Percentiles rank a stretch among this genome's conserved stretches.
Conservation (phyloP, 148 eudicot genomes). For the Rhododendron ferrugineum region DNA sequence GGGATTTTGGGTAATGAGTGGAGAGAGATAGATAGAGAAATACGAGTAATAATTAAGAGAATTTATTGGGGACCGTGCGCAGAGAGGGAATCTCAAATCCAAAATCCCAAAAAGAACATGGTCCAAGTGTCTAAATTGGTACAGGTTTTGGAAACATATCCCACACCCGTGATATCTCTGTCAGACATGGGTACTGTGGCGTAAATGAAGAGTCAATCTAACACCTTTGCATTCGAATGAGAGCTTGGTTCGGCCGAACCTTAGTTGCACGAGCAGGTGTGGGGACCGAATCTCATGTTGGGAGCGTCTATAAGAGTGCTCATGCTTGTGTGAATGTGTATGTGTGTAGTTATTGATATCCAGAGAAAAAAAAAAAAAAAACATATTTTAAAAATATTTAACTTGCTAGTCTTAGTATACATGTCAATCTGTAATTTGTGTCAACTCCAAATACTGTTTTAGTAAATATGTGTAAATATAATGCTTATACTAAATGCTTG, state of each 20-base stretch:
- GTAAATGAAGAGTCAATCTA: background rate
- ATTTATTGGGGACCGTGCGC: no score
- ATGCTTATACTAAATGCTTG: background rate
- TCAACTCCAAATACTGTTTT: background rate
- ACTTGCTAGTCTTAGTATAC: background rate
- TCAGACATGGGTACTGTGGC: background rate
- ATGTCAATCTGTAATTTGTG: background rate
- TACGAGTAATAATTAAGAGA: no score
- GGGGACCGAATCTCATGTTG: background rate
- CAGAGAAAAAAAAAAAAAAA: no score
- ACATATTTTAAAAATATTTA: background rate
- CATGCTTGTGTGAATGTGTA: no score
- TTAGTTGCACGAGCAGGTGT: background rate
- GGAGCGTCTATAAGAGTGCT: no score
- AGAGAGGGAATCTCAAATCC: no score
- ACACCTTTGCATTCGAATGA: background rate
- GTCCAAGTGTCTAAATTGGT: background rate
- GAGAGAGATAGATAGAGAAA: no score
- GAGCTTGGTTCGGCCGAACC: background rate
- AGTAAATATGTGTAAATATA: background rate
- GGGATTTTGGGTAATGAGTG: no score
- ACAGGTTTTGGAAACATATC: background rate
- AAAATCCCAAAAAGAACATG: background rate
- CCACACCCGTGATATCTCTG: background rate
- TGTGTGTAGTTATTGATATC: no score